Percentiles rank a stretch among this genome's conserved stretches.
These are phyloP conservation scores for Tuber indicum DNA, from an alignment of 495 filamentous ascomycete species.

Conservation along the genomic window DNA sequence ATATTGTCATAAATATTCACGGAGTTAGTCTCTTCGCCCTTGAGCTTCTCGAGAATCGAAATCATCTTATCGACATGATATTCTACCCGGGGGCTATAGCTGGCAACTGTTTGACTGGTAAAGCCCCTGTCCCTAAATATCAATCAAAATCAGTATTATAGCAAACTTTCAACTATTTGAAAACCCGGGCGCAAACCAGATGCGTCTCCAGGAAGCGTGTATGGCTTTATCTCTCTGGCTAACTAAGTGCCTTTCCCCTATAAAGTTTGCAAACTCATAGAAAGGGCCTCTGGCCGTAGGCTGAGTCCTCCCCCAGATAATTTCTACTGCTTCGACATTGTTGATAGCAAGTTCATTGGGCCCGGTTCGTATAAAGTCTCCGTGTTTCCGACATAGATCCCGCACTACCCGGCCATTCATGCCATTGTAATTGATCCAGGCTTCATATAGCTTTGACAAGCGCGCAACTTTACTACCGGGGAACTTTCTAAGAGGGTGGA, in stretches of 20 bases:
- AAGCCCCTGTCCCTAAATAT: conserved; percentile 22
- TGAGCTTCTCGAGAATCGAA: conserved; percentile 9
- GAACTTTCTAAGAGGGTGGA: conserved; percentile 22
- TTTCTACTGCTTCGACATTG: conserved; percentile 29
- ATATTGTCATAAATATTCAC: conserved; percentile 8
- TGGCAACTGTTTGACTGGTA: conserved; percentile 15
- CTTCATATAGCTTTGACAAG: conserved; percentile 25
- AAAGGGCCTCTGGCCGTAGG: conserved; percentile 19
- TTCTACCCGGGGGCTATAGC: conserved; percentile 30
- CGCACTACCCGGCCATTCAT: conserved; percentile 3
- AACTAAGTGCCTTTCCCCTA: conserved; percentile 19
- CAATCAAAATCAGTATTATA: background rate
- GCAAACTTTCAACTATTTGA: background rate
- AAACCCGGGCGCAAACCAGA: conserved; percentile 18
- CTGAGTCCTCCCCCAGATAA: conserved; percentile 22
- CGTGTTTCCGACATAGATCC: conserved; percentile 21
- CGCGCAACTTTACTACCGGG: conserved; percentile 19
- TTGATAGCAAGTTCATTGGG: conserved; percentile 31
- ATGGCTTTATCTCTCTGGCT: conserved; percentile 19
- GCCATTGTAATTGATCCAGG: conserved; percentile 14
- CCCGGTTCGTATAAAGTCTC: conserved; percentile 30
- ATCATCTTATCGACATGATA: conserved; percentile 27
- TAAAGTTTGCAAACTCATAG: conserved; percentile 26
- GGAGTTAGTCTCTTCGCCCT: conserved; percentile 11
- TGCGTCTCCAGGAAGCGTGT: conserved; percentile 23